These are phyloP conservation scores for Rhizopogon salebrosus DNA, from an alignment of 768 basidiomycete genomes.

Conservation along the genomic window DNA sequence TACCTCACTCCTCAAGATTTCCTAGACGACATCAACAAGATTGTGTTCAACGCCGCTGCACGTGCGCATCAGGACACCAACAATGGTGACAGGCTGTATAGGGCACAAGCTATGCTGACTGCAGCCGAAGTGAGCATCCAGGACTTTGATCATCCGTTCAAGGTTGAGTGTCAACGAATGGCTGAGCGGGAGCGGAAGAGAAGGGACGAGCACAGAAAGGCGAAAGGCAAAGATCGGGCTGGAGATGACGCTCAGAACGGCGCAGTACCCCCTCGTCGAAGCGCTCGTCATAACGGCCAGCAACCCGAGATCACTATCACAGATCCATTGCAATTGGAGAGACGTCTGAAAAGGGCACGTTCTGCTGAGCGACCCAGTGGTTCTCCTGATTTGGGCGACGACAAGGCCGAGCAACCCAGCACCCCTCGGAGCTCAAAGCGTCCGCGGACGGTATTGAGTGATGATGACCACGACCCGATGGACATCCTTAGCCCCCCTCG, in stretches of 20 bases:
- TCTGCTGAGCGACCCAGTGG: slow-evolving; percentile 50
- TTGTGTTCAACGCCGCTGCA: slow-evolving; percentile 68
- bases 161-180: slow-evolving; percentile 85
- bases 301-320: slow-evolving; percentile 68
- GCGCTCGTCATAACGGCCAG: slow-evolving; percentile 68
- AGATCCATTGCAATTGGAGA: slow-evolving; percentile 70
- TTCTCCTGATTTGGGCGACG: slow-evolving; percentile 39
- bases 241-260: slow-evolving; percentile 26
- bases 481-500: slow-evolving; percentile 28
- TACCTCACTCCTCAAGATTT: slow-evolving; percentile 90
- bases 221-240: slow-evolving; percentile 31
- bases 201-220: slow-evolving; percentile 42
- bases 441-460: slow-evolving; percentile 37
- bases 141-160: slow-evolving; percentile 77
- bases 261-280: slow-evolving; percentile 49
- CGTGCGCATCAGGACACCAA: slow-evolving; percentile 50
- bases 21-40: slow-evolving; percentile 75
- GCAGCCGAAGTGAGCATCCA: slow-evolving; percentile 81
- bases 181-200: slow-evolving; percentile 68
- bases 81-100: slow-evolving; percentile 57
- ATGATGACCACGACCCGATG: slow-evolving; percentile 46
- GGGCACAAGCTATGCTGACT: slow-evolving; percentile 86
- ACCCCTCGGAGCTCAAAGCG: slow-evolving; percentile 48
- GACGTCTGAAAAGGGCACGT: slow-evolving; percentile 68
- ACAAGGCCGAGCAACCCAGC: slow-evolving; percentile 36